phyloP scores from a whole-genome alignment of 176 grass and related monocot species.

The Carex parvula region DNA sequence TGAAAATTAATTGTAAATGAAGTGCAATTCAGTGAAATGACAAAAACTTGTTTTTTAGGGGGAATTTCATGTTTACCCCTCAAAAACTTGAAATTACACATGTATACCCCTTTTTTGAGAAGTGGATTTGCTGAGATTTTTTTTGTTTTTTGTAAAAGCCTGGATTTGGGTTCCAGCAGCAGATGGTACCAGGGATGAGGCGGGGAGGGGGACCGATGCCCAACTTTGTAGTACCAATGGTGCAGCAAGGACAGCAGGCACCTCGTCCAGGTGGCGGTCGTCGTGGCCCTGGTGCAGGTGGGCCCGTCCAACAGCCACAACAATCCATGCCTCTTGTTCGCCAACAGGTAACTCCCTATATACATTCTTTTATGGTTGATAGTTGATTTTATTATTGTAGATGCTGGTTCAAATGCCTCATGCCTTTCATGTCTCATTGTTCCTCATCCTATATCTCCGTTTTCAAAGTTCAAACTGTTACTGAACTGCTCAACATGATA shows the following conservation, averaged over 20 bases:
- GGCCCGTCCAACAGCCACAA: constrained; percentile 40
- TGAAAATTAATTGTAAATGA: background rate
- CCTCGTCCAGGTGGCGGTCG: constrained; percentile 46
- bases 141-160: constrained; percentile 30
- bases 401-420: no score
- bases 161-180: constrained; percentile 72
- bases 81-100: no score
- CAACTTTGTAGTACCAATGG: constrained; percentile 60
- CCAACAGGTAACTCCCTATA: constrained; percentile 37
- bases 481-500: no score
- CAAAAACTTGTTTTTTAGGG: background rate
- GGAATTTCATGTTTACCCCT: no score
- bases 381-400: background rate
- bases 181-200: constrained; percentile 70
- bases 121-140: background rate
- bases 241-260: constrained; percentile 60
- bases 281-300: constrained; percentile 33
- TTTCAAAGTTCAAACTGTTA: no score
- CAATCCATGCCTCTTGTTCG: constrained; percentile 51
- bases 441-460: no score
- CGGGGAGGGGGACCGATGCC: constrained; percentile 52
- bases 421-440: no score
- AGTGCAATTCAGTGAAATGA: background rate
- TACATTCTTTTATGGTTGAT: background rate
- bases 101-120: background rate